Base-by-base conservation (phyloP, 2,329 filamentous ascomycete genomes). In the Madurella mycetomatis region DNA sequence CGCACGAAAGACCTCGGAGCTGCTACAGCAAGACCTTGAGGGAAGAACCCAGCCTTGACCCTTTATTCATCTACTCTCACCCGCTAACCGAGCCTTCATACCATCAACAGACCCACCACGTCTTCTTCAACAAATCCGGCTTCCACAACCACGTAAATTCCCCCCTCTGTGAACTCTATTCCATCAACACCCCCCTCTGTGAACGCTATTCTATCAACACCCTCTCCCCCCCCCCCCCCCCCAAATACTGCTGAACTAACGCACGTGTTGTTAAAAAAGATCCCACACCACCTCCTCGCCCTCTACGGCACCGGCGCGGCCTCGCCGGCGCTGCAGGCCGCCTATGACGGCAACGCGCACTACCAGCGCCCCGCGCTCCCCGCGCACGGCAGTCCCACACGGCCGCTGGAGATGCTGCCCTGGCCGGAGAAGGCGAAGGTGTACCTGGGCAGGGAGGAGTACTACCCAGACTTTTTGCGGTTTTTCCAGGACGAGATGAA, bases 401-500 rank as follows among this genome's bases (percentile, higher is more conserved):
- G 1, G 81, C 39, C 75, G 11, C 0, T 67, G 72, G 9, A 69
- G 76, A 0, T 65, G 71, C 1, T 69, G 87, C 7, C 62, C 79
- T 4, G 77, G 81, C 43, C 75, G 49, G 70, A 73, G 2, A 72
- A 55, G 31, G 87, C 86, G 53, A 76, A 76, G 47, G 66, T 66
- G 12, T 83, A 81, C 58, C 72, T 94, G 0, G 88, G 87, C 11
- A 79, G 84, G 9, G 82, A 71, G 16, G 60, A 72, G 49, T 72
- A 80, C 67, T 96, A 95, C 66, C 72, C 82, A 9, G 84, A 90
- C 64, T 95, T 88, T 66, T 76, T 96, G 2, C 72, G 74, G 7
- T 95, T 88, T 73, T 96, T 90, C 71, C 81, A 89, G 65, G 67
- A 71, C 1, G 85, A 94, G 66, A 89, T 96, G 34, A 80, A 85